These are phyloP conservation scores for Sporothrix phasma DNA, from an alignment of 2,329 filamentous ascomycete species.

Conservation along the genomic window DNA sequence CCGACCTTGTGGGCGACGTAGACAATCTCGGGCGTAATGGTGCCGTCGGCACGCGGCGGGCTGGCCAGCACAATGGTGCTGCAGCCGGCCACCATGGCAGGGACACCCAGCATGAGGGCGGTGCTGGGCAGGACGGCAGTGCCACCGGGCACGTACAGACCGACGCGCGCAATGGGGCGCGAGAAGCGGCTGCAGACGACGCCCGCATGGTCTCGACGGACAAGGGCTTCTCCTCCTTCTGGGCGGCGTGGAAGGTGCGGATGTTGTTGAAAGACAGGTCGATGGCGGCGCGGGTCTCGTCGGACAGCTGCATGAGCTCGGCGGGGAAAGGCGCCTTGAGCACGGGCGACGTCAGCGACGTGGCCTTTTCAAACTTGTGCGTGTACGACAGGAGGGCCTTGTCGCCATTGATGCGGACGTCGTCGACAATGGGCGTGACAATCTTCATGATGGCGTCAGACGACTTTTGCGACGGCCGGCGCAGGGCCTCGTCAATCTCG, in stretches of 20 bases:
- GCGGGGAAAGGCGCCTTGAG: slow-evolving; percentile 80
- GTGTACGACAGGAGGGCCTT: slow-evolving; percentile 85
- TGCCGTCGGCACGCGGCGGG: slow-evolving; percentile 79
- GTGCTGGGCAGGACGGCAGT: slow-evolving; percentile 96
- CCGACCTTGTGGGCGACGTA: slow-evolving; percentile 96
- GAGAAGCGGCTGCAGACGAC: slow-evolving; percentile 90
- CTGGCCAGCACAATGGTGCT: slow-evolving; percentile 90
- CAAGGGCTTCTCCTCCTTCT: slow-evolving; percentile 73
- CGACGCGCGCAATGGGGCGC: slow-evolving; percentile 88
- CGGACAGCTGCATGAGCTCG: slow-evolving; percentile 72
- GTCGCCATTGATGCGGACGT: slow-evolving; percentile 75
- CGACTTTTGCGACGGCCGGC: slow-evolving; percentile 86
- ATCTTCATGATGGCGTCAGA: slow-evolving; percentile 90
- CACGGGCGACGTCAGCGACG: slow-evolving; percentile 78
- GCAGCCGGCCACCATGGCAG: slow-evolving; percentile 94
- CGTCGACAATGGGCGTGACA: slow-evolving; percentile 82
- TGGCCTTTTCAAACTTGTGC: slow-evolving; percentile 96
- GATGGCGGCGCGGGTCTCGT: slow-evolving; percentile 84
- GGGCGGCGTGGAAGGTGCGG: slow-evolving; percentile 82
- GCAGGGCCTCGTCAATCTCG: slow-evolving; percentile 63
- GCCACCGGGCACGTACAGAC: slow-evolving; percentile 88
- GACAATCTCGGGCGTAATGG: slow-evolving; percentile 90
- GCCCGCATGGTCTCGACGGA: slow-evolving; percentile 92
- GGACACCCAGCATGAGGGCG: slow-evolving; percentile 94
- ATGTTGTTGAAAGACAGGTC: slow-evolving; percentile 94